Evolutionary conservation across 2,329 filamentous ascomycete genomes (phyloP).

Genomic region (Daldinia sp.): DNA sequence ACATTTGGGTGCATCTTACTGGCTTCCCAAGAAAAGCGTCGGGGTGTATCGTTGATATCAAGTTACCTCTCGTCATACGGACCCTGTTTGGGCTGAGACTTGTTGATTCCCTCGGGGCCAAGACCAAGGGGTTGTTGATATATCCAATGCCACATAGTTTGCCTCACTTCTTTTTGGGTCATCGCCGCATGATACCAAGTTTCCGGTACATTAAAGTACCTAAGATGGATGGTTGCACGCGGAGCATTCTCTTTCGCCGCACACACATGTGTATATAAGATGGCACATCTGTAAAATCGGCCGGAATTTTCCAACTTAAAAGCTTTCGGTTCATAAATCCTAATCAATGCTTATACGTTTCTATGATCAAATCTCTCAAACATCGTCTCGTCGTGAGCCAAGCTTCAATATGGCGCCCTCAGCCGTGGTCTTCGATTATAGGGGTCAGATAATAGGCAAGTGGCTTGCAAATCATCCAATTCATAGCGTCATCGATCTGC

Average conservation of each 20-base stretch:
- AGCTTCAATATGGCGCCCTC: conserved; percentile 33
- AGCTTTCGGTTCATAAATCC: conserved; percentile 20
- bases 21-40: conserved; percentile 20
- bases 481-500: background rate
- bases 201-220: conserved; percentile 18
- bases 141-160: conserved; percentile 8
- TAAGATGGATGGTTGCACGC: conserved; percentile 11
- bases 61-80: conserved; percentile 3
- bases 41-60: conserved; percentile 21
- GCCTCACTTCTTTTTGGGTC: conserved; percentile 30
- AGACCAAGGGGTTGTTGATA: conserved; percentile 17
- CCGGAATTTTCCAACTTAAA: conserved; percentile 4
- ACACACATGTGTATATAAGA: conserved; percentile 36
- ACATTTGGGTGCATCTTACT: conserved; percentile 9
- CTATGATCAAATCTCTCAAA: conserved; percentile 22
- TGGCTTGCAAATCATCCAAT: background rate
- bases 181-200: conserved; percentile 23
- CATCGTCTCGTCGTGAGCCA: conserved; percentile 18
- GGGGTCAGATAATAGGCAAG: conserved; percentile 42
- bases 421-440: conserved; percentile 36
- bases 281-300: conserved; percentile 20
- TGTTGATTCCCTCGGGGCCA: conserved; percentile 10
- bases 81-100: conserved; percentile 21
- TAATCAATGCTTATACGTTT: conserved; percentile 42
- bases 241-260: conserved; percentile 13